phyloP scores from a whole-genome alignment of 2,329 filamentous ascomycete genomes.

The Penicillium capsulatum region DNA sequence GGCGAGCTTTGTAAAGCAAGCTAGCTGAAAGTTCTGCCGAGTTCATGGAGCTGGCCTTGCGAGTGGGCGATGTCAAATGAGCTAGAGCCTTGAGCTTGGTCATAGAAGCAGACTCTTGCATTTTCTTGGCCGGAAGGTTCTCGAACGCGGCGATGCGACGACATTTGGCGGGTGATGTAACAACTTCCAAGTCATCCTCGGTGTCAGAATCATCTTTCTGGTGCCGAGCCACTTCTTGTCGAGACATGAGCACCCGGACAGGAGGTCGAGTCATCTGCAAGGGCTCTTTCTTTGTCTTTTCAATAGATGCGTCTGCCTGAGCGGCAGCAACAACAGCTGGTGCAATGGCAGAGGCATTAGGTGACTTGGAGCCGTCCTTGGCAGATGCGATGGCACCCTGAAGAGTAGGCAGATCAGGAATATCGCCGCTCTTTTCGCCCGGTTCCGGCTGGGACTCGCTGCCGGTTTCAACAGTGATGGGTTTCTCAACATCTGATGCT shows the following conservation, averaged over 20 bases:
- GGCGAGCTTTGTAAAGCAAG: slow-evolving; percentile 67
- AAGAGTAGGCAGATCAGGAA: slow-evolving; percentile 38
- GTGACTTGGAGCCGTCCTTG: slow-evolving; percentile 16
- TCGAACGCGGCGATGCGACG: slow-evolving; percentile 62
- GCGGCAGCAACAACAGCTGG: background rate
- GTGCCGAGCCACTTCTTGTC: slow-evolving; percentile 33
- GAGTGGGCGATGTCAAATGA: slow-evolving; percentile 59
- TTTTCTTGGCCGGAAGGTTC: slow-evolving; percentile 59
- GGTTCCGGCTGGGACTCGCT: background rate
- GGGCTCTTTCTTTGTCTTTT: slow-evolving; percentile 25
- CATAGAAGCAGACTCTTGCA: slow-evolving; percentile 58
- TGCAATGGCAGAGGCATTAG: slow-evolving; percentile 1
- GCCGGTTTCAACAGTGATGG: slow-evolving; percentile 1
- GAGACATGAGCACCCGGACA: slow-evolving; percentile 41
- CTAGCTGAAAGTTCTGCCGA: slow-evolving; percentile 63
- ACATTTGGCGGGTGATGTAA: slow-evolving; percentile 43
- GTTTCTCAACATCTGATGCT: slow-evolving; percentile 15
- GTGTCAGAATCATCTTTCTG: slow-evolving; percentile 47
- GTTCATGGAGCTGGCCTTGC: slow-evolving; percentile 58
- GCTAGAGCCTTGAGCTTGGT: slow-evolving; percentile 69
- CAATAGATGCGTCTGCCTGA: background rate
- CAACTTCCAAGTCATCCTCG: slow-evolving; percentile 59
- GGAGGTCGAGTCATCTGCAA: slow-evolving; percentile 26
- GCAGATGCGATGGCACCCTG: slow-evolving; percentile 35
- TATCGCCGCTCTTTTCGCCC: slow-evolving; percentile 3